Evolutionary conservation across 2,329 filamentous ascomycete species (phyloP), one percentile per base, ranked within the genome.

Genomic region (Elsinoe arachidis): DNA sequence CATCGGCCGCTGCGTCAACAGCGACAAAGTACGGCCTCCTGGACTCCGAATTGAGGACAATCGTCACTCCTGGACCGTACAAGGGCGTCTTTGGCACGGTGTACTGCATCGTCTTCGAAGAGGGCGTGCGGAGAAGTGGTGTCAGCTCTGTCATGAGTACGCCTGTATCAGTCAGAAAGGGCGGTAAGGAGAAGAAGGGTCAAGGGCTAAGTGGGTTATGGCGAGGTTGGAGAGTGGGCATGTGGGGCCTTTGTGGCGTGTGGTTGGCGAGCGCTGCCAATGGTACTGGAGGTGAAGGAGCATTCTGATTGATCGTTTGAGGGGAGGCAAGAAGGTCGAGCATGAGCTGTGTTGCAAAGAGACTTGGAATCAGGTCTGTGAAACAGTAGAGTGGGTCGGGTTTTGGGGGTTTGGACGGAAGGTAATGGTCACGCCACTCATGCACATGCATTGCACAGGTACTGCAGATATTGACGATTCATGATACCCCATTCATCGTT

Each of bases 51-150:
- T 64, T 76, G 72, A 84, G 89, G 57, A 90, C 89, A 0, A 85
- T 96, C 56, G 84, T 97, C 0, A 84, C 87, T 2, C 78, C 88
- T 0, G 91, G 90, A 2, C 82, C 82, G 3, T 99, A 96, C 70
- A 78, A 82, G 34, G 93, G 93, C n/a, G 79, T 96, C 1, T 70
- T 93, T n/a, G 88, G 90, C 2, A 96, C 92, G 2, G 91, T 96
- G 81, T 92, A 90, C 78, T 82, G 82, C 60, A 93, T 99, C 60
- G 80, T 88, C 1, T 80, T 85, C 35, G 88, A 95, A 65, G 93
- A 99, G 70, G 93, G 93, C 6, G 74, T 59, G 76, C 37, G 34
- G 19, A 53, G 49, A 82, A 53, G 49, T 37, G 49, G 49, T 3
- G 17, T 39, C 10, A 38, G 33, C 33, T 38, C 33, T 15, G 49